These are phyloP conservation scores for Exophiala calicioides DNA, from an alignment of 2,329 filamentous ascomycete genomes.

Conservation along the genomic window DNA sequence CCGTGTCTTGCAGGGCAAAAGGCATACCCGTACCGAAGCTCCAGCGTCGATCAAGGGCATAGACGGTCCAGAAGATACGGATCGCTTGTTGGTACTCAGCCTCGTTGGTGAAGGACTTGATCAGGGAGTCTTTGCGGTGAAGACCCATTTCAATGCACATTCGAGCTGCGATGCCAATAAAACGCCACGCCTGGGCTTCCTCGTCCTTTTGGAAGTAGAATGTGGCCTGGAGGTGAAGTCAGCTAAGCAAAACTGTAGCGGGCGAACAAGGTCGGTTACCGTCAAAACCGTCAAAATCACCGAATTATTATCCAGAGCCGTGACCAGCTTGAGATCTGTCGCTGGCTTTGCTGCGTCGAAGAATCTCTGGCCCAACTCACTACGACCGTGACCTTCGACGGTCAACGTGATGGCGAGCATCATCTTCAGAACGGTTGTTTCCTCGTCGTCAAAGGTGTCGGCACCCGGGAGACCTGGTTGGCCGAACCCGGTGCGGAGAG, in stretches of 20 bases:
- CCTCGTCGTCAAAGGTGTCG: conserved; percentile 63
- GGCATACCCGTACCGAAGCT: conserved; percentile 87
- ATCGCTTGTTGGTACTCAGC: conserved; percentile 68
- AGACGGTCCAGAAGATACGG: conserved; percentile 82
- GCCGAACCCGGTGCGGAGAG: conserved; percentile 59
- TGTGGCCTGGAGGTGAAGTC: conserved; percentile 53
- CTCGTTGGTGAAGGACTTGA: conserved; percentile 66
- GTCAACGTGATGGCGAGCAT: conserved; percentile 76
- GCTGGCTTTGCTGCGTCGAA: conserved; percentile 74
- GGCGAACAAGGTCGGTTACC: conserved; percentile 45
- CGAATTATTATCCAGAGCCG: conserved; percentile 58
- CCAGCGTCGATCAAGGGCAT: conserved; percentile 83
- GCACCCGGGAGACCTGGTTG: conserved; percentile 55
- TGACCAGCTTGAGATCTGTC: conserved; percentile 65
- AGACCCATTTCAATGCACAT: conserved; percentile 79
- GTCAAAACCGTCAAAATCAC: conserved; percentile 61
- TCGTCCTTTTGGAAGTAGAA: conserved; percentile 87
- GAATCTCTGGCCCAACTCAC: conserved; percentile 69
- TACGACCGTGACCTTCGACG: conserved; percentile 77
- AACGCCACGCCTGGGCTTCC: conserved; percentile 80
- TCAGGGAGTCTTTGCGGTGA: conserved; percentile 74
- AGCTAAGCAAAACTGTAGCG: not conserved
- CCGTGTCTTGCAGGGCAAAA: conserved; percentile 79
- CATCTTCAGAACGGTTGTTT: conserved; percentile 75
- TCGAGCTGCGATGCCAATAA: conserved; percentile 79